Evolutionary conservation across 2,329 filamentous ascomycete genomes (phyloP), one percentile per base, ranked within the genome.

Genomic region (Diaporthe sp.): DNA sequence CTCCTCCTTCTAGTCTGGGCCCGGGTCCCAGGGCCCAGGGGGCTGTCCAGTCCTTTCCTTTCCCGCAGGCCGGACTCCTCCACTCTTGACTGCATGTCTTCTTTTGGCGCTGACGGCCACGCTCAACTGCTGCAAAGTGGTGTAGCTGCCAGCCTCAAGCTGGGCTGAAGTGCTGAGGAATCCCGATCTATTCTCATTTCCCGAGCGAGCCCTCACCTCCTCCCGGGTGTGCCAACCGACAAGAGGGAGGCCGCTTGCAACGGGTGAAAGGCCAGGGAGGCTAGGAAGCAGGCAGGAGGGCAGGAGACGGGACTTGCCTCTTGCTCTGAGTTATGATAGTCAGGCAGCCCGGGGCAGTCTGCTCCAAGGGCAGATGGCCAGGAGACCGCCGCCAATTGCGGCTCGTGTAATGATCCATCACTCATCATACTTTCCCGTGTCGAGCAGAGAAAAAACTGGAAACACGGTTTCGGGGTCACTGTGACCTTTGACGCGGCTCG

Each of bases 51-150:
- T 71, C 68, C 68, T 46, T 59, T 37, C 37, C 68, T 58, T 25
- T 71, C 53, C 68, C 53, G 53, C 34, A 59, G 39, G 31, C 74
- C 74, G 59, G 74, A 68, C 53, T 73, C 71, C 74, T 74, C 75
- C 75, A 74, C 75, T 76, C 61, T 76, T 59, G 72, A 76, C 75
- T 68, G 53, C 75, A 76, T 72, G 34, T 37, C 67, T 76, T 74
- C 39, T 46, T 58, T 58, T 71, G 68, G 55, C 37, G 68, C 68
- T 49, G 68, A 69, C 49, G 49, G 19, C 49, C 49, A 31, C n/a
- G 49, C 15, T 55, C 15, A 12, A 46, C 65, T 28, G 15, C n/a
- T 19, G 34, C 49, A 8, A n/a, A 22, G 13, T 28, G 31, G 19
- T 53, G 62, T 22, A 53, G 46, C 46, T 28, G 4, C 22, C 22